Evolutionary conservation across 2,329 filamentous ascomycete genomes (phyloP), one percentile per base, ranked within the genome.

Genomic region (Conoideocrella luteorostrata): DNA sequence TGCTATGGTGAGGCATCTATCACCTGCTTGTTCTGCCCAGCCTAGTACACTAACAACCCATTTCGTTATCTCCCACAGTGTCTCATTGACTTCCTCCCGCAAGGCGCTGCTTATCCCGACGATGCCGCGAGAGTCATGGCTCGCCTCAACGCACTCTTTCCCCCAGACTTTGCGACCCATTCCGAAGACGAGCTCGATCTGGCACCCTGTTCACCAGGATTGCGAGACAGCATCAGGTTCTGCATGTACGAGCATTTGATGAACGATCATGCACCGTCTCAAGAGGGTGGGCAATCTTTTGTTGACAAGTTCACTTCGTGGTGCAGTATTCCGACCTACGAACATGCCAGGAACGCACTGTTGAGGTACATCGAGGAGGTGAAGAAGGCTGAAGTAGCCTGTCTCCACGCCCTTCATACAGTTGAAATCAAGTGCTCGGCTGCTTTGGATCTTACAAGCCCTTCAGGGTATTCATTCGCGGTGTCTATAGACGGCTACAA

Each of bases 191-290:
- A 58, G 23, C 7, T 53, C 4, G 53, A 60, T 15, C 50, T 58
- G 7, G 51, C 52, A 10, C 60, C 62, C 1, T 60, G 57, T 44
- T 57, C 63, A 0, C 39, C 50, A 2, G 55, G 58, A 1, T 48
- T 66, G n/a, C 58, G 60, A 2, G 60, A 61, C 15, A 65, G 55
- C 42, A 56, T 67, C 35, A 56, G 64, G 4, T 63, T 67, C 32
- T 55, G 54, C 7, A 48, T 67, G 1, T 65, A 59, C 30, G 56
- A 63, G 41, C 54, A 64, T 34, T 39, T 67, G 4, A 58, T 64
- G 56, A 50, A 54, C 4, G 44, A 48, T 5, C 42, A 59, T 17
- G 44, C 50, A 1, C 47, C 50, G 12, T 50, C 52, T 3, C 42
- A 47, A 3, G 41, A 53, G 13, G 45, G 55, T 5, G 50, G 53